Evolutionary conservation across 2,329 filamentous ascomycete genomes (phyloP).

Genomic region (Calonectria honghensis): DNA sequence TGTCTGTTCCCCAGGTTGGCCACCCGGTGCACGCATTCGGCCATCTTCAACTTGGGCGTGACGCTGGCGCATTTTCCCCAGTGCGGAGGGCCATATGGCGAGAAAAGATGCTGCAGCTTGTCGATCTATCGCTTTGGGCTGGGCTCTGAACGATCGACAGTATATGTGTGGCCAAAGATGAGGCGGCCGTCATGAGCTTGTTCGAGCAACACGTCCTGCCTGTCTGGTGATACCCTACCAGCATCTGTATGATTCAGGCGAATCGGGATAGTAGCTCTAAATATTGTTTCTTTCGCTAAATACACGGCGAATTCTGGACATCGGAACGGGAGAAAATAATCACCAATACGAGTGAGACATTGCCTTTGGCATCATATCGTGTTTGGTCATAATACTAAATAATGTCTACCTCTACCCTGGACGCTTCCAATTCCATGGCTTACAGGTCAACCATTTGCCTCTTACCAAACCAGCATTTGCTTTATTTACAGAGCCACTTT

Average conservation of each 20-base stretch:
- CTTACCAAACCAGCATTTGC: not conserved
- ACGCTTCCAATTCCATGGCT: not conserved
- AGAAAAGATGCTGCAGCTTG: not conserved
- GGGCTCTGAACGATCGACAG: not conserved
- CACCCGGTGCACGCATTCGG: not conserved
- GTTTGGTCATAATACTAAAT: slow-evolving; percentile 23
- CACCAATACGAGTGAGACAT: slow-evolving; percentile 31
- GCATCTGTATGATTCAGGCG: slow-evolving; percentile 3
- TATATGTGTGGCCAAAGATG: slow-evolving; percentile 20
- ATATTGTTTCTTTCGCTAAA: slow-evolving; percentile 18
- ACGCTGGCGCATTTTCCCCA: not conserved
- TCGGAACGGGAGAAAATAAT: slow-evolving; percentile 29
- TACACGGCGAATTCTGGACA: not conserved
- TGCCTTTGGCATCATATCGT: slow-evolving; percentile 18
- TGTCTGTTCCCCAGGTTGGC: not conserved
- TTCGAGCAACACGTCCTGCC: not conserved
- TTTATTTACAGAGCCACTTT: not conserved
- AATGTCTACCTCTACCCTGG: not conserved
- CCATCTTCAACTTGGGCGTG: not conserved
- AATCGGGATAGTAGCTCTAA: not conserved
- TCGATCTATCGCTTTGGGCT: not conserved
- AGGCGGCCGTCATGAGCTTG: not conserved
- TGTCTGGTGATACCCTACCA: slow-evolving; percentile 22
- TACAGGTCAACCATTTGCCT: not conserved
- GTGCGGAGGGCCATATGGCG: not conserved